These are phyloP conservation scores for Forsythia suspensa DNA, from an alignment of 257 asterid genomes.

Conservation along the genomic window DNA sequence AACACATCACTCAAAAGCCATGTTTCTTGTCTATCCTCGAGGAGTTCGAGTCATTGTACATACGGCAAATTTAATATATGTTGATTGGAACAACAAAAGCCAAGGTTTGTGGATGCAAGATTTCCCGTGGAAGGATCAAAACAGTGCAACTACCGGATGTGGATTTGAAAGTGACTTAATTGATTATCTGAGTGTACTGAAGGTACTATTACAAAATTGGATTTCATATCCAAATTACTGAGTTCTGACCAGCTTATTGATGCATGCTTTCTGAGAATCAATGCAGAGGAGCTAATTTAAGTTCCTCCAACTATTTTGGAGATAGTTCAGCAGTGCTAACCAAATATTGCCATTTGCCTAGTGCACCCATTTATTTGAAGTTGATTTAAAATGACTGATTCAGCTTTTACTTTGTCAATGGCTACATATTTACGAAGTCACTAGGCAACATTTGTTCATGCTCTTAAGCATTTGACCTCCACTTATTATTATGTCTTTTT, in stretches of 20 bases:
- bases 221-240: constrained; percentile 11
- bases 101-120: constrained; percentile 99
- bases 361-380: not conserved
- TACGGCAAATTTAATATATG: constrained; percentile 86
- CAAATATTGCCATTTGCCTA: not conserved
- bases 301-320: not conserved
- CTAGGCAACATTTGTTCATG: not conserved
- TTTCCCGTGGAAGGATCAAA: constrained; percentile 94
- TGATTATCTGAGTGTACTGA: constrained; percentile 69
- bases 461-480: not conserved
- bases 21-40: constrained; percentile 90
- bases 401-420: not conserved
- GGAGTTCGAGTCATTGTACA: constrained; percentile 89
- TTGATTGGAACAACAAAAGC: constrained; percentile 97
- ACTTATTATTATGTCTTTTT: constrained; percentile 1
- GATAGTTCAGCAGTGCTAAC: not conserved
- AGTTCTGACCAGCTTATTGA: not conserved
- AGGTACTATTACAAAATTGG: constrained; percentile 46
- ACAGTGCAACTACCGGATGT: constrained; percentile 43
- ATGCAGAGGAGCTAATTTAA: constrained; percentile 13
- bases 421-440: constrained; percentile 3
- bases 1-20: constrained; percentile 97
- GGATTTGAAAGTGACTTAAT: constrained; percentile 85
- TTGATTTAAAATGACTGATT: constrained; percentile 4
- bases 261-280: not conserved